These are phyloP conservation scores for Calophaca sinica DNA, from an alignment of 306 rosid species.

Conservation along the genomic window DNA sequence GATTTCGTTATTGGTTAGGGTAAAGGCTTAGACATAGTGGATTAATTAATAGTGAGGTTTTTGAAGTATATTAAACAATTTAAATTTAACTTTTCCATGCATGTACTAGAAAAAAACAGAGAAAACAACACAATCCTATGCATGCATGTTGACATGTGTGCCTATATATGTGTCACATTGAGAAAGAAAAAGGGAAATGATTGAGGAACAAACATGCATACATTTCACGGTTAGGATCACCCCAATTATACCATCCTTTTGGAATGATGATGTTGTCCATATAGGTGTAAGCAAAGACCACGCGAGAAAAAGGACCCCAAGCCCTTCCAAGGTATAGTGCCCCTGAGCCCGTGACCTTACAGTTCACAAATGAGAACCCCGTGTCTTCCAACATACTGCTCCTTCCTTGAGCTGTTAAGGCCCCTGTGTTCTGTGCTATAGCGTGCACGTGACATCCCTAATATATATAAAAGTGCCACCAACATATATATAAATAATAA, in stretches of 20 bases:
- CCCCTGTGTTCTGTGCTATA: slow-evolving; percentile 77
- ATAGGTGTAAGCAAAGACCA: slow-evolving; percentile 83
- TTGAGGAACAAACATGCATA: slow-evolving; percentile 37
- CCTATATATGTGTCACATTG: neutral
- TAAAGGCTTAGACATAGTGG: no score
- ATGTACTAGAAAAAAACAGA: neutral
- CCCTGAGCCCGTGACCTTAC: slow-evolving; percentile 98
- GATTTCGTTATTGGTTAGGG: no score
- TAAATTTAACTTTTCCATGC: no score
- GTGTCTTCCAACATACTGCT: slow-evolving; percentile 81
- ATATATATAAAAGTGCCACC: neutral
- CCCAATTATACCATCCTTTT: slow-evolving; percentile 99
- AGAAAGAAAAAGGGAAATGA: neutral
- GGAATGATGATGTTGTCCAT: slow-evolving; percentile 98
- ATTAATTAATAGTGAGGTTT: no score
- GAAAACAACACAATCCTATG: neutral
- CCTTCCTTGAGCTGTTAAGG: slow-evolving; percentile 94
- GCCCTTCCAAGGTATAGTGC: slow-evolving; percentile 97
- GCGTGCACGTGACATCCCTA: slow-evolving; percentile 99
- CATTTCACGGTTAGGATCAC: slow-evolving; percentile 94
- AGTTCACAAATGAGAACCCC: slow-evolving; percentile 93
- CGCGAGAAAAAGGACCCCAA: slow-evolving; percentile 98
- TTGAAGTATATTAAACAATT: no score
- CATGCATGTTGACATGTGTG: slow-evolving; percentile 1
- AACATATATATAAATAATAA: no score